Base-by-base conservation (phyloP, 305 asterid species). In the Plantago lanceolata region DNA sequence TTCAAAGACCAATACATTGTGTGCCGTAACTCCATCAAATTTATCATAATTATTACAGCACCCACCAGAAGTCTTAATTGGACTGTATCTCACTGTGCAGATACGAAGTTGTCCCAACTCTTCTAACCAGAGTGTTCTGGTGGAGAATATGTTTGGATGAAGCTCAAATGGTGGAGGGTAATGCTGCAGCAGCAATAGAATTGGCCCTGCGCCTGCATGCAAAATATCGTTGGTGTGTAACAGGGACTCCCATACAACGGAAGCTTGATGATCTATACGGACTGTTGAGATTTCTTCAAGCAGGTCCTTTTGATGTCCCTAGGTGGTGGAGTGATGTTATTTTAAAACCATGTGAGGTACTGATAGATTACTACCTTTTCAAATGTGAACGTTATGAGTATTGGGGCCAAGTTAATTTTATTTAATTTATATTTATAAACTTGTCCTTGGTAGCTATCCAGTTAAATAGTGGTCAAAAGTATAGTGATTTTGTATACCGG, bases 111-210 rank as follows among this genome's bases (percentile, higher is more conserved):
- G 76, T 86, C 74, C 97, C 99, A 67, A 93, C 99, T 76, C 87
- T 71, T 52, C 83, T 93, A 67, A 93, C 97, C 66, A 84, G 96
- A 85, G 81, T 93, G 65, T 71, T 90, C 44, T 93, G 99, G 99
- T 93, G 99, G 99, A 93, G 99, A 74, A 74, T 93, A 73, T 93
- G 99, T 75, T 58, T 93, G 84, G 99, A 93, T 83, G 99, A 93
- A 83, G 99, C 97, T 82, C 99, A 93, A 82, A 93, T 90, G 96
- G 99, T 90, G 73, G 99, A 93, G 81, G 89, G 92, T 70, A 87
- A 81, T 85, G 90, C 94, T 76, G 89, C 96, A 50, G 87, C 95
- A 44, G 92, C 99, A 57, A 82, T 91, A 66, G 99, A 85, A 73
- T 81, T 93, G 87, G 97, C 99, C 16, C 51, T 93, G 66, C 87